Evolutionary conservation across 2,329 filamentous ascomycete genomes (phyloP).

Genomic region (Sarocladium kiliense): DNA sequence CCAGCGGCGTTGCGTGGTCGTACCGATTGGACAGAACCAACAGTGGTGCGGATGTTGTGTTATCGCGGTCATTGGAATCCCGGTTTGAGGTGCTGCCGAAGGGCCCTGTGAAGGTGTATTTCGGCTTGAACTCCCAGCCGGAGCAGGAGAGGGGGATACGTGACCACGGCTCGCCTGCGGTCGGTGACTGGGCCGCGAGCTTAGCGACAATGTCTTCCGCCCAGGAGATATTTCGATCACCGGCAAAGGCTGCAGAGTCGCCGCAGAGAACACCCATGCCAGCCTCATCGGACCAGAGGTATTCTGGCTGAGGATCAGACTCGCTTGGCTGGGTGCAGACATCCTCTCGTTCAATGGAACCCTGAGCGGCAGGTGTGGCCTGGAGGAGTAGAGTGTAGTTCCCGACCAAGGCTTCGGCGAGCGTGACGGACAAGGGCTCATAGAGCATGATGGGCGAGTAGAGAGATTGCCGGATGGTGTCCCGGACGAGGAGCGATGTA

Average conservation of each 20-base stretch:
- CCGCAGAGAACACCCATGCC: constrained; percentile 25
- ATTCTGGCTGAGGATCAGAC: background rate
- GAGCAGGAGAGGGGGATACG: constrained; percentile 32
- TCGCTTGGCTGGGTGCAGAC: constrained; percentile 10
- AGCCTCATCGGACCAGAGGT: constrained; percentile 16
- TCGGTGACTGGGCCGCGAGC: constrained; percentile 21
- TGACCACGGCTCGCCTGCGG: constrained; percentile 30
- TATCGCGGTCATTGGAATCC: constrained; percentile 12
- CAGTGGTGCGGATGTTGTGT: constrained; percentile 21
- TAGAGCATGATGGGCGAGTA: constrained; percentile 23
- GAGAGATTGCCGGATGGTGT: constrained; percentile 16
- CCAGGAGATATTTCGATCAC: constrained; percentile 15
- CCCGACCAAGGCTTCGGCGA: constrained; percentile 15
- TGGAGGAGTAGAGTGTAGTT: constrained; percentile 7
- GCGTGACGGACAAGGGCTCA: constrained; percentile 9
- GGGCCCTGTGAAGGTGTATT: constrained; percentile 35
- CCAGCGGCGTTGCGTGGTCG: constrained; percentile 37
- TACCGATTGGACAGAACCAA: constrained; percentile 14
- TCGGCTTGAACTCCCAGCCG: constrained; percentile 29
- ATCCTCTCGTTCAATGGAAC: background rate
- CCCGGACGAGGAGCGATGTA: constrained; percentile 24
- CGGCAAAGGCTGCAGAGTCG: constrained; percentile 24
- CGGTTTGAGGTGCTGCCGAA: too few relatives aligned
- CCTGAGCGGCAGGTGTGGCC: background rate
- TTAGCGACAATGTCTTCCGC: constrained; percentile 20